Conservation (phyloP, 192 early-diverging fungal genomes). For the Fimicolochytrium jonesii region DNA sequence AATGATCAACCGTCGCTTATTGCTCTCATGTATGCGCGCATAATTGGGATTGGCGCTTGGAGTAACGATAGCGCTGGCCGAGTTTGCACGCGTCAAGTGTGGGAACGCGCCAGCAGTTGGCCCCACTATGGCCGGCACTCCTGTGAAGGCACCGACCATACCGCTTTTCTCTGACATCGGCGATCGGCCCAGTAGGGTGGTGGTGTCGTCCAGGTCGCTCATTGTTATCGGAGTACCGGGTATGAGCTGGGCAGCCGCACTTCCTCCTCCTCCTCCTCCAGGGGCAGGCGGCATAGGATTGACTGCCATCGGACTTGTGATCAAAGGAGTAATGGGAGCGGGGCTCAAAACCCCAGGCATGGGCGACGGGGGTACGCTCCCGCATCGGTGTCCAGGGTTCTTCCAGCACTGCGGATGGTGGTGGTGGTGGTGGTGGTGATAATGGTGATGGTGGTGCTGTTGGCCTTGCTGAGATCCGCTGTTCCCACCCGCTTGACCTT, state of each 20-base stretch:
- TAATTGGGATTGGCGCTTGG: background rate
- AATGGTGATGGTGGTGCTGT: background rate
- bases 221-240: background rate
- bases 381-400: background rate
- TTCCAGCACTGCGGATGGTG: slow-evolving; percentile 13
- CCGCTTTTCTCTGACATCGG: too few species aligned
- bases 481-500: background rate
- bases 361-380: slow-evolving; percentile 1
- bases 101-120: background rate
- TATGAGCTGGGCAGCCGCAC: background rate
- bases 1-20: slow-evolving; percentile 4
- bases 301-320: background rate
- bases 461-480: background rate
- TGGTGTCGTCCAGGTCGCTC: background rate
- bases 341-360: background rate
- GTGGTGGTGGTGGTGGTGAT: slow-evolving; percentile 8
- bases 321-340: background rate
- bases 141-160: background rate
- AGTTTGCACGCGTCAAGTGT: background rate
- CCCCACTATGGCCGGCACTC: background rate
- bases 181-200: too few species aligned
- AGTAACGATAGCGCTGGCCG: background rate
- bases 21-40: slow-evolving; percentile 14
- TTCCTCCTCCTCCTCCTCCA: background rate
- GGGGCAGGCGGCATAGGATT: background rate